Percentiles rank a stretch among this genome's conserved stretches.
phyloP scores from a whole-genome alignment of 345 rosid species.

The Bretschneidera sinensis region DNA sequence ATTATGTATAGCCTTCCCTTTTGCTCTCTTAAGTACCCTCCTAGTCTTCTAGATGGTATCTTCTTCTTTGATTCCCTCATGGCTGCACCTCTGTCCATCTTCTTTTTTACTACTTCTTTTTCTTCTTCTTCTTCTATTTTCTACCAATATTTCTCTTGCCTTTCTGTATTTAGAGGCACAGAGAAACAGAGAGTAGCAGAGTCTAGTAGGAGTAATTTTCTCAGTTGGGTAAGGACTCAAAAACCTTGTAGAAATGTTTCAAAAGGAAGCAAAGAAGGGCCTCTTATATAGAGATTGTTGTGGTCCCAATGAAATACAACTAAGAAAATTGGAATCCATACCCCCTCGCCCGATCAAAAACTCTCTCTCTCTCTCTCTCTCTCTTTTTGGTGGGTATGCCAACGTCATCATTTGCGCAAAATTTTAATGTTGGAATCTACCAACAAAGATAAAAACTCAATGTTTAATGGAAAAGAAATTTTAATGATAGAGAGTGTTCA shows the following conservation, averaged over 20 bases:
- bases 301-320: too few species aligned
- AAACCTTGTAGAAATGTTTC: neutral
- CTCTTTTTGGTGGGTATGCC: neutral
- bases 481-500: too few species aligned
- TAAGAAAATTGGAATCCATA: neutral
- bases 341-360: neutral
- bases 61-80: conserved; percentile 42
- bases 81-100: conserved; percentile 14
- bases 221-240: too few species aligned
- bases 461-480: conserved; percentile 11
- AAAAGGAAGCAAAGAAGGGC: neutral
- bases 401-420: conserved; percentile 24
- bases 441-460: conserved; percentile 33
- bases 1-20: conserved; percentile 74
- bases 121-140: too few species aligned
- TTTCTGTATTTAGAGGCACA: neutral
- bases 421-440: conserved; percentile 17
- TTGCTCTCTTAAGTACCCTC: conserved; percentile 67
- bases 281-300: neutral
- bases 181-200: neutral
- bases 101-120: conserved; percentile 1
- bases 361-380: neutral
- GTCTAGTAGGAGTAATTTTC: too few species aligned
- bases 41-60: conserved; percentile 50
- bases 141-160: too few species aligned